Conservation (phyloP, 2,329 filamentous ascomycete genomes). For the Lasiodiplodia citricola region DNA sequence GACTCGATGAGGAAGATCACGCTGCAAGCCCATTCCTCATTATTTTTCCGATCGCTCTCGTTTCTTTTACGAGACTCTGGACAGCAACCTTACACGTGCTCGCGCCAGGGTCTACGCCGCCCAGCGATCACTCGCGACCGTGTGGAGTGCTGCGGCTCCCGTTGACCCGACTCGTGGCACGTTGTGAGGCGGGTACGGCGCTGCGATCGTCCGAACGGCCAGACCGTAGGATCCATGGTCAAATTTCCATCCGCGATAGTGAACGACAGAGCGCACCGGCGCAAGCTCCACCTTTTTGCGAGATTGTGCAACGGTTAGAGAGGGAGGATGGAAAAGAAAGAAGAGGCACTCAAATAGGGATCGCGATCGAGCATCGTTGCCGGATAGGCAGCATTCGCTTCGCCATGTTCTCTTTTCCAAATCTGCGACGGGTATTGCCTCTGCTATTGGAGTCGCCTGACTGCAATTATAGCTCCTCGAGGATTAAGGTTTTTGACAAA, state of each 20-base stretch:
- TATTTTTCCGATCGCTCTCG: neutral
- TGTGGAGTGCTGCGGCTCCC: neutral
- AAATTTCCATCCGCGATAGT: neutral
- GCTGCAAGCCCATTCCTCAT: neutral
- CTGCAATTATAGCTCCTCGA: neutral
- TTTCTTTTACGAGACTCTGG: neutral
- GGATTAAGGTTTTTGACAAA: slow-evolving; percentile 7
- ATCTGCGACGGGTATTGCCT: neutral
- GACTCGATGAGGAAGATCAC: slow-evolving; percentile 2
- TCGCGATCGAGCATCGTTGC: neutral
- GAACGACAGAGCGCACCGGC: neutral
- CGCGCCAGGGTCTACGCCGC: neutral
- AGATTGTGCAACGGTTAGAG: neutral
- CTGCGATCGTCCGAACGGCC: neutral
- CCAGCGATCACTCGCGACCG: neutral
- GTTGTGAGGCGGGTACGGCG: neutral
- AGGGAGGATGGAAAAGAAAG: neutral
- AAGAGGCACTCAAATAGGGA: neutral
- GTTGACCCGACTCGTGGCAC: neutral
- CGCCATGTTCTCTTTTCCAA: neutral
- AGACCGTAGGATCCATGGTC: neutral
- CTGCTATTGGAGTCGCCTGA: neutral
- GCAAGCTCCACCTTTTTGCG: neutral
- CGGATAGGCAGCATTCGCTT: neutral
- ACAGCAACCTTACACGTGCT: neutral